Evolutionary conservation across 2,329 filamentous ascomycete species (phyloP).

Genomic region (Sporothrix humicola): DNA sequence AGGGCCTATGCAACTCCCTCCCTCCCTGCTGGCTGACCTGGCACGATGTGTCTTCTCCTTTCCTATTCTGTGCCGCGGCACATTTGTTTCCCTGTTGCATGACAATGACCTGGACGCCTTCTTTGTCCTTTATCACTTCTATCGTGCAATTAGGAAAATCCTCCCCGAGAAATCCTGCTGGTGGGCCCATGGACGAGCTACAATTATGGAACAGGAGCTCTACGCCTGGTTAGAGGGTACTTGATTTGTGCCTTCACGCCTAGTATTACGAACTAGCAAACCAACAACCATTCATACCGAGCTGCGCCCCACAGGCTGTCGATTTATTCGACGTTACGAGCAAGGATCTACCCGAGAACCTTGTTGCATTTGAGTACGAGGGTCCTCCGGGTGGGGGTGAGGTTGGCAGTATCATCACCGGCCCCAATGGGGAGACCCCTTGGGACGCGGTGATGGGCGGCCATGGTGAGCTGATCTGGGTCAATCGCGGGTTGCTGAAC

Average conservation of each 20-base stretch:
- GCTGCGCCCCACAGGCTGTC: no score
- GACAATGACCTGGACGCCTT: conserved; percentile 31
- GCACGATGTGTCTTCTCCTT: conserved; percentile 35
- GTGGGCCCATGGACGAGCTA: conserved; percentile 36
- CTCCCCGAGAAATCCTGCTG: conserved; percentile 32
- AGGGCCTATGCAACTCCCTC: not conserved
- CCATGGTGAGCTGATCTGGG: no score
- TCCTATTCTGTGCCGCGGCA: conserved; percentile 35
- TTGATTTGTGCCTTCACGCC: not conserved
- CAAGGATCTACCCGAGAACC: no score
- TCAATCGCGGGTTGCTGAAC: no score
- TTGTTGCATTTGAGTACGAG: no score
- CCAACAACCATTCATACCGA: no score
- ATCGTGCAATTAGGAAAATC: conserved; percentile 34
- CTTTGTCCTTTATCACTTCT: conserved; percentile 37
- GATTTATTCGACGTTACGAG: no score
- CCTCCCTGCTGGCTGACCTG: conserved; percentile 27
- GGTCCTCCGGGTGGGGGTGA: no score
- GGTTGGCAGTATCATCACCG: no score
- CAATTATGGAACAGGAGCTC: conserved; percentile 28
- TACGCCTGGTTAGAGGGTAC: conserved; percentile 17
- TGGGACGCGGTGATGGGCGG: no score
- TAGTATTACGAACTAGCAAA: no score
- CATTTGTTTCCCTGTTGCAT: conserved; percentile 33
- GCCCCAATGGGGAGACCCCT: no score